These are phyloP conservation scores for Melanopsichium pennsylvanicum DNA, from an alignment of 1,284 basidiomycete genomes.

Conservation along the genomic window DNA sequence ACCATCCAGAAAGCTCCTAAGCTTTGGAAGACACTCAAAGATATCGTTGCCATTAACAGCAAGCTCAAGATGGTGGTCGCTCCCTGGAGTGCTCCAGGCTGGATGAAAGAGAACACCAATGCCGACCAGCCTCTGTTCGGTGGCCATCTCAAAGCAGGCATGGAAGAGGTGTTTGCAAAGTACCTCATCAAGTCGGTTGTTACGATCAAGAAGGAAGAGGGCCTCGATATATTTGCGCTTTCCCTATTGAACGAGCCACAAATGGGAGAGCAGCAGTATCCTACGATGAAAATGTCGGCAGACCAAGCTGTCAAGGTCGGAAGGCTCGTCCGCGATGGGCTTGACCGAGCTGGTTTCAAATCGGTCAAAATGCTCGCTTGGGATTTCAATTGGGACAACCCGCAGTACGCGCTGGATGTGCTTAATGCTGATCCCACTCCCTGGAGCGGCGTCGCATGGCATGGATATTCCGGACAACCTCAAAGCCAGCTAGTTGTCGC, in stretches of 20 bases:
- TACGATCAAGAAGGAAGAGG: slow-evolving; percentile 33
- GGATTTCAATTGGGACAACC: slow-evolving; percentile 53
- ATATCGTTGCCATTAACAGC: slow-evolving; percentile 36
- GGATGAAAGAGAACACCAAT: slow-evolving; percentile 51
- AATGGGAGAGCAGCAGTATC: slow-evolving; percentile 29
- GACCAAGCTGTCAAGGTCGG: slow-evolving; percentile 30
- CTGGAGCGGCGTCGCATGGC: slow-evolving; percentile 49
- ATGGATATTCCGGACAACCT: slow-evolving; percentile 49
- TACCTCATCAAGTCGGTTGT: slow-evolving; percentile 40
- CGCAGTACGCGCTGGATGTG: slow-evolving; percentile 21
- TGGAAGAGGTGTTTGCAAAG: slow-evolving; percentile 36
- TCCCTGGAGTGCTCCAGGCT: slow-evolving; percentile 50
- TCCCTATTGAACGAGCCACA: slow-evolving; percentile 46
- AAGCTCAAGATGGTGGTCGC: slow-evolving; percentile 35
- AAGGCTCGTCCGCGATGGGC: slow-evolving; percentile 8
- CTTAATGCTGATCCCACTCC: slow-evolving; percentile 28
- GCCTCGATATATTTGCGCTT: slow-evolving; percentile 23
- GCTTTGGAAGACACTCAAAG: slow-evolving; percentile 41
- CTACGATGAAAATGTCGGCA: slow-evolving; percentile 31
- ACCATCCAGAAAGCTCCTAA: slow-evolving; percentile 51
- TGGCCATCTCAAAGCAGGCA: slow-evolving; percentile 33
- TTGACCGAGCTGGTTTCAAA: slow-evolving; percentile 30
- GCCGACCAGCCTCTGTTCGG: slow-evolving; percentile 33
- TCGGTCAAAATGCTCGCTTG: slow-evolving; percentile 23
- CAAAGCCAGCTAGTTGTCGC: slow-evolving; percentile 21